These are phyloP conservation scores for Biscogniauxia sp. DNA, from an alignment of 2,329 filamentous ascomycete species.

Conservation along the genomic window DNA sequence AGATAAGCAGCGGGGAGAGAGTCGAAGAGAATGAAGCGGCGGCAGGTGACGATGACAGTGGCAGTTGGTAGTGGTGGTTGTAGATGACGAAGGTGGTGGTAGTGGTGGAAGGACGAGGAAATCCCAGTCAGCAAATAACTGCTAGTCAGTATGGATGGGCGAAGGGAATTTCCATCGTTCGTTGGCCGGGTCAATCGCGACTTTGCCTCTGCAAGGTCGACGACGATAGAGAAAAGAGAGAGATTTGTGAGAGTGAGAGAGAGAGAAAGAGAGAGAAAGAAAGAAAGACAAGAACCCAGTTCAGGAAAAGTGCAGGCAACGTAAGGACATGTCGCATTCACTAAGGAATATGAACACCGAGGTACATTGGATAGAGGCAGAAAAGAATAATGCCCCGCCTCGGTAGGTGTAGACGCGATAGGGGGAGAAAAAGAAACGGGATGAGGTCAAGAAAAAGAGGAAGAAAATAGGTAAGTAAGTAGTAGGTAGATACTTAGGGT, in stretches of 20 bases:
- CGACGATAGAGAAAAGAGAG: not conserved
- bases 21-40: not conserved
- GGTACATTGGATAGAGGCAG: not conserved
- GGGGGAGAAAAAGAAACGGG: too few species aligned
- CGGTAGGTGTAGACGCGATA: too few species aligned
- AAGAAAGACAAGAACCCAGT: slow-evolving; percentile 5
- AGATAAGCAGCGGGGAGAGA: not conserved
- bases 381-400: too few species aligned
- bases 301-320: slow-evolving; percentile 11
- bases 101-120: not conserved
- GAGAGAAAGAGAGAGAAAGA: not conserved
- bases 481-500: too few species aligned
- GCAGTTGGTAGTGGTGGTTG: too few species aligned
- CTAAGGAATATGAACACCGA: not conserved
- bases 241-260: not conserved
- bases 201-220: not conserved
- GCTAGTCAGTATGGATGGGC: slow-evolving; percentile 1
- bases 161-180: slow-evolving; percentile 2
- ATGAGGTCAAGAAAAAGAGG: too few species aligned
- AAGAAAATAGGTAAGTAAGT: too few species aligned
- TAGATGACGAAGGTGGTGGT: not conserved
- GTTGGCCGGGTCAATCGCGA: not conserved
- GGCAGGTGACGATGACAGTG: too few species aligned
- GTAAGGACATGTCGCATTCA: slow-evolving; percentile 14
- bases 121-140: not conserved